A percentile compares a stretch with the other conserved stretches of the same genome.
phyloP scores from a whole-genome alignment of 1,284 basidiomycete genomes.

The Pisolithus thermaeus region DNA sequence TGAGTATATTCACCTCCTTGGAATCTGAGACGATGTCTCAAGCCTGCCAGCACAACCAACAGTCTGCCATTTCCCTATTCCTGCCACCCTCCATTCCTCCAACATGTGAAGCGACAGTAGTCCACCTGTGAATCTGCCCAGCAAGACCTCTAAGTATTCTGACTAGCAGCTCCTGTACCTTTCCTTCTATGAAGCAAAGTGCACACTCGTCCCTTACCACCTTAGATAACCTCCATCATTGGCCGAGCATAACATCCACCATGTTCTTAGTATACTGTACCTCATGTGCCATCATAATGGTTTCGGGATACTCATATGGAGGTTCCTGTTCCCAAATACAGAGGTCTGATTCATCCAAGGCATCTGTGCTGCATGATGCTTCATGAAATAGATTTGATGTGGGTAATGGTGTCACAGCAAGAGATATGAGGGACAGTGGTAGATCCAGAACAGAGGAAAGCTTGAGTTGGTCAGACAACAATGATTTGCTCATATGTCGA shows the following conservation, averaged over 20 bases:
- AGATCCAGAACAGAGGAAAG: too few relatives aligned
- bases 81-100: neutral
- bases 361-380: too few relatives aligned
- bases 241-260: neutral
- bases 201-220: neutral
- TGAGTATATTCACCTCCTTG: neutral
- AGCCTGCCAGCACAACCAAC: neutral
- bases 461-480: too few relatives aligned
- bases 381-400: too few relatives aligned
- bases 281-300: too few relatives aligned
- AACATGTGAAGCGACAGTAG: neutral
- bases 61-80: neutral
- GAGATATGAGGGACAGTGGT: too few relatives aligned
- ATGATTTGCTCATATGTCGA: too few relatives aligned
- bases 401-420: too few relatives aligned
- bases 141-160: neutral
- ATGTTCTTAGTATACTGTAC: too few relatives aligned
- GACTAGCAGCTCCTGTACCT: neutral
- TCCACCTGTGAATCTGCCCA: neutral
- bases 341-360: too few relatives aligned
- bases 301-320: too few relatives aligned
- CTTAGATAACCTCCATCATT: neutral
- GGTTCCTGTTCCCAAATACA: too few relatives aligned
- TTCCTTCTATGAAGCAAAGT: neutral
- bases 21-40: neutral